Base-by-base conservation (phyloP, 208 protist genomes). In the Trypanosoma lewisi region DNA sequence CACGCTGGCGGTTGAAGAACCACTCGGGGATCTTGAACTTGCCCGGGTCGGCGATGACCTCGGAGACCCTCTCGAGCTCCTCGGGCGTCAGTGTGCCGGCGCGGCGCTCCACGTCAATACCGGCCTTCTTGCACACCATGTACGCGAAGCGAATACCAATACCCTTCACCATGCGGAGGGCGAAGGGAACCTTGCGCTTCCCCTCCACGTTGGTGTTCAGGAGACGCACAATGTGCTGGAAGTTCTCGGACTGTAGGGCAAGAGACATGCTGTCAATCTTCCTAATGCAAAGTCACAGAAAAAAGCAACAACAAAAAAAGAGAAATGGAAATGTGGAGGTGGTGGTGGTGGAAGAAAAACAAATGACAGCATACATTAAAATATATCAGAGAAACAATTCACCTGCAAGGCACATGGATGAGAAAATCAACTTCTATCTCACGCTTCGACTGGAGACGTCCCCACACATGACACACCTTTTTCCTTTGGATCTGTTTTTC, bases 191-290 rank as follows among this genome's bases (percentile, higher is more conserved):
- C 94, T 99, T 99, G 75, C 89, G 82, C 71, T 91, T 97, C 63
- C 93, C 99, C 66, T 99, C 97, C 74, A 99, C 82, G 90, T 99
- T 99, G 64, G 99, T 99, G 92, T 99, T 99, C 70, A 99, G 89
- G 44, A 99, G 88, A 99, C 99, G 98, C 75, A 99, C 89, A 71
- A 99, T 99, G 88, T 99, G 97, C 85, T 99, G 96, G 86, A 99
- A 99, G 63, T 98, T 70, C 0, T 94, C 88, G n/a, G 78, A 67
- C 58, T 88, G 74, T 30, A 95, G 70, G 31, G 71, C 77, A 28
- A 89, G 71, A 54, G 83, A 80, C 83, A 86, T 89, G 31, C 6
- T 64, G 56, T 44, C 39, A 52, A 39, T 34, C 19, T 69, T 28
- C 36, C 16, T 55, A 37, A 30, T n/a, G 25, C 19, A 45, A 58